Conservation (phyloP, 2,329 filamentous ascomycete species). For the Proliferodiscus dingleyae region DNA sequence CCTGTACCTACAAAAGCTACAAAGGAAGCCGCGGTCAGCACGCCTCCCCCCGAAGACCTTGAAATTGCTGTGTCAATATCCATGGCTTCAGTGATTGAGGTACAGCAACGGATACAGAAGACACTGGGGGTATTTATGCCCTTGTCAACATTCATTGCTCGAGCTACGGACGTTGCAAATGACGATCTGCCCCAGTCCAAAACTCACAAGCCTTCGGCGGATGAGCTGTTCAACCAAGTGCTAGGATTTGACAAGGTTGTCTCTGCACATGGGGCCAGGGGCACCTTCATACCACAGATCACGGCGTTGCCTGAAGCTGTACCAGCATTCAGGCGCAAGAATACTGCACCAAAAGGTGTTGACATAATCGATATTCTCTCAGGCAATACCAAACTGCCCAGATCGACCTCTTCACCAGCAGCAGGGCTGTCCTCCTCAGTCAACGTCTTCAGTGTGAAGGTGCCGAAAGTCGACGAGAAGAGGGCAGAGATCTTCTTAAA, state of each 20-base stretch:
- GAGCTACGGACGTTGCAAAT: conserved; percentile 83
- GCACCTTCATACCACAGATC: conserved; percentile 70
- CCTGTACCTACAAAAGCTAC: conserved; percentile 35
- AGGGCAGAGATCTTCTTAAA: conserved; percentile 78
- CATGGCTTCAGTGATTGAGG: conserved; percentile 70
- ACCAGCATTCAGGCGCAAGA: conserved; percentile 31
- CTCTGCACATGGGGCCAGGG: conserved; percentile 49
- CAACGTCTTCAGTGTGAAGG: conserved; percentile 78
- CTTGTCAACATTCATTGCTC: conserved; percentile 78
- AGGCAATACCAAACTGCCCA: conserved; percentile 35
- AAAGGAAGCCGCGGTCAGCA: conserved; percentile 35
- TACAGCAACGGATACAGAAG: conserved; percentile 74
- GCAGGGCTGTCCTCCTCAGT: conserved; percentile 50
- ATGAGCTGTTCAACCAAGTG: conserved; percentile 86
- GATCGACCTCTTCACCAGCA: conserved; percentile 32
- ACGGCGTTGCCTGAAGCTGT: conserved; percentile 47
- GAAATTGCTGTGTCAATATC: conserved; percentile 72
- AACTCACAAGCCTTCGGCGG: conserved; percentile 59
- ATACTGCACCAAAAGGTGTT: conserved; percentile 43
- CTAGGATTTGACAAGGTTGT: conserved; percentile 59
- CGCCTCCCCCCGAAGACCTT: conserved; percentile 43
- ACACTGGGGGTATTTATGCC: conserved; percentile 77
- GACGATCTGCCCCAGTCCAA: conserved; percentile 70
- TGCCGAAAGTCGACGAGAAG: conserved; percentile 75
- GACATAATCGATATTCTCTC: conserved; percentile 84